Percentiles rank a stretch among this genome's conserved stretches.
These are phyloP conservation scores for Cicer chorassanicum DNA, from an alignment of 306 rosid genomes.

Conservation along the genomic window DNA sequence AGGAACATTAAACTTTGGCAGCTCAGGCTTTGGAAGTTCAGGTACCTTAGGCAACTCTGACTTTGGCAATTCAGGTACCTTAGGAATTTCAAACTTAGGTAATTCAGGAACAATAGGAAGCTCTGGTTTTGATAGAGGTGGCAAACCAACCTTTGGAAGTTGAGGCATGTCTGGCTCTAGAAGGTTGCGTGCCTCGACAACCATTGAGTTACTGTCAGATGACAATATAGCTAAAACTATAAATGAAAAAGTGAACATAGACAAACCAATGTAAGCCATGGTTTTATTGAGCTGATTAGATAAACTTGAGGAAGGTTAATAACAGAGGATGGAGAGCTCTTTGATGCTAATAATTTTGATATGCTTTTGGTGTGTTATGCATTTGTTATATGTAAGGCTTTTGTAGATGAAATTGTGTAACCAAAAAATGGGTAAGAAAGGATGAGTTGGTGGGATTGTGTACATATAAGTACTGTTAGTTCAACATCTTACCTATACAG, in stretches of 20 bases:
- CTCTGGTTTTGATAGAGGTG: conserved; percentile 8
- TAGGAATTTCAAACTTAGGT: background rate
- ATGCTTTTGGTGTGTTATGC: background rate
- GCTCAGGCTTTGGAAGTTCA: background rate
- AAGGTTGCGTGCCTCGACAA: conserved; percentile 46
- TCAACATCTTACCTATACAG: conserved; percentile 1
- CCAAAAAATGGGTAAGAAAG: background rate
- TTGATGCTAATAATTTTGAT: background rate
- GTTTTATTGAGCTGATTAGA: conserved; percentile 3
- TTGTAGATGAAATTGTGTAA: conserved; percentile 3
- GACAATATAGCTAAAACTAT: conserved; percentile 23
- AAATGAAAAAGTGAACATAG: conserved; percentile 18
- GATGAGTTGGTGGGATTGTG: background rate
- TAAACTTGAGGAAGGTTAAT: background rate
- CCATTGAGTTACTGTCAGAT: conserved; percentile 21
- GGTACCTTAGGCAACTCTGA: background rate
- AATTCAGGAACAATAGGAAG: background rate
- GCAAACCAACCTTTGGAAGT: conserved; percentile 33
- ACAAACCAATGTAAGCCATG: conserved; percentile 36
- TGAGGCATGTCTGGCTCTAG: conserved; percentile 43
- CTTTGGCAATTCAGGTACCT: background rate
- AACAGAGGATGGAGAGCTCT: background rate
- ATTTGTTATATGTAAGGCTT: background rate
- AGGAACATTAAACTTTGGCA: background rate
- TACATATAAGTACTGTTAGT: background rate